Conservation (phyloP, 768 basidiomycete genomes). For the Phylloporus sp. region DNA sequence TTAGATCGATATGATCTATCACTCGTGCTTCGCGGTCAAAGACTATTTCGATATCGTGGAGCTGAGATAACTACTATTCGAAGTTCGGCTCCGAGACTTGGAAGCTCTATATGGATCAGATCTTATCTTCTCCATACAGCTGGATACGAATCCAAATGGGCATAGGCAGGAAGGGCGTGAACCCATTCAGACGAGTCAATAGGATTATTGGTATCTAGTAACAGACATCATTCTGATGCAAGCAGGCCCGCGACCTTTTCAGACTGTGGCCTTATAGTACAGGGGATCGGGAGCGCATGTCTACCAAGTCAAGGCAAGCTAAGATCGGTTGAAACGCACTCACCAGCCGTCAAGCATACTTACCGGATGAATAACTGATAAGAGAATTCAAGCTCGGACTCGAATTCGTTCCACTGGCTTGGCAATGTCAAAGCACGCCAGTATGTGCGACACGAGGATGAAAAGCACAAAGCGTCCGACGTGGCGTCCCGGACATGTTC, state of each 20-base stretch:
- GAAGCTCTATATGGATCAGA: neutral
- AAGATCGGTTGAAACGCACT: neutral
- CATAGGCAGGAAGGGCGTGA: neutral
- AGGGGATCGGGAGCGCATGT: neutral
- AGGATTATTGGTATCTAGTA: too few species aligned
- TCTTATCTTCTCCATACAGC: neutral
- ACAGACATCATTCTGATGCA: neutral
- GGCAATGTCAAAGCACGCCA: neutral
- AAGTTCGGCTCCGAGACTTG: neutral
- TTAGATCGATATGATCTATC: slow-evolving; percentile 20
- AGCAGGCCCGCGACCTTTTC: neutral
- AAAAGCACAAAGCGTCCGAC: neutral
- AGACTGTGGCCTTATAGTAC: neutral
- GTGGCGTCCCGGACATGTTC: slow-evolving; percentile 1
- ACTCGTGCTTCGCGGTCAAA: neutral
- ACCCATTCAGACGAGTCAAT: neutral
- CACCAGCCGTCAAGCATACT: too few species aligned
- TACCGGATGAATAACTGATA: slow-evolving; percentile 1
- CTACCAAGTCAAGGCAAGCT: neutral
- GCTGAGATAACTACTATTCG: neutral
- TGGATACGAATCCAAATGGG: neutral
- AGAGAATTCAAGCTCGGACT: neutral
- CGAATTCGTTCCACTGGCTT: neutral
- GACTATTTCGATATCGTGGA: slow-evolving; percentile 1
- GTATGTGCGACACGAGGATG: neutral